Evolutionary conservation across 179 eudicot genomes (phyloP), one percentile per base, ranked within the genome.

Genomic region (Silene noctiflora): DNA sequence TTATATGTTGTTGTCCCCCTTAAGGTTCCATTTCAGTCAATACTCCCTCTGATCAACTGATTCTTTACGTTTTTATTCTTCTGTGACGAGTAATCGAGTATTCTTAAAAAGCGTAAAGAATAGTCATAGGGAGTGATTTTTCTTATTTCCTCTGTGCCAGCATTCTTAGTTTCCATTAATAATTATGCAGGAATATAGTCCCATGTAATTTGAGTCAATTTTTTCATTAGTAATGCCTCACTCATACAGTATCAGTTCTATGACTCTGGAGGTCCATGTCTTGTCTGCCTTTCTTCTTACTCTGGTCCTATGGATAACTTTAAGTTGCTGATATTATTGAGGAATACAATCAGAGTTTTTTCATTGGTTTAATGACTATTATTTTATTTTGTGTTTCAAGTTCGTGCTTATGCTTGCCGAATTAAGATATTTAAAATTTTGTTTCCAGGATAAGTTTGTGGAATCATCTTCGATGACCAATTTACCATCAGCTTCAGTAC

Each of bases 401-500:
- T 65, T 65, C 7, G 4, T 65, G 69, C 21, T 65, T 65, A 46
- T 56, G 39, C 44, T 62, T 75, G 46, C 56, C 33, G 68, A 62
- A 62, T 48, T 39, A 39, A 39, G 46, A 25, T 72, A 24, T 39
- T 77, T 76, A 75, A 77, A 70, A 29, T 78, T 14, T 46, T 48
- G 78, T 86, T 78, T 82, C 72, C 91, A 92, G 97, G 97, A 89
- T 60, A 92, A 92, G 82, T 69, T 80, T 69, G 80, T 58, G 82
- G 97, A 91, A 58, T 81, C 90, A 62, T 81, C 87, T 69, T 84
- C 83, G 44, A 88, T 83, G 78, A 74, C 67, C 58, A 85, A 74
- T 80, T 68, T 83, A 44, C 83, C 85, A 42, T 87, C 86, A 22
- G 64, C 78, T 78, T 73, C 89, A 81, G 76, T 86, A 39, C 79